Conservation (phyloP, 1,139 yeast genomes). For the Hyphopichia khmerensis region DNA sequence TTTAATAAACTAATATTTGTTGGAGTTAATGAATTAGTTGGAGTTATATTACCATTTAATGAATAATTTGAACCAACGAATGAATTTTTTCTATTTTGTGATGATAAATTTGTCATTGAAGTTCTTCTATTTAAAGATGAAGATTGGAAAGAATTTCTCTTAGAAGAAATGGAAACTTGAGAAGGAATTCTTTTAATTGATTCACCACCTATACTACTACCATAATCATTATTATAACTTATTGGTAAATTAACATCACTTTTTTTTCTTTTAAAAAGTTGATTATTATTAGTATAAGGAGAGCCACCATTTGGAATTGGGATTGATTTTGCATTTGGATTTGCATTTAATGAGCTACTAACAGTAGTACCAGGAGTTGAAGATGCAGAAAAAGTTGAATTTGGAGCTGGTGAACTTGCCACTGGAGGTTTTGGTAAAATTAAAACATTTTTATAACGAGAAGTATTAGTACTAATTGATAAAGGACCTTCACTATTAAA, state of each 20-base stretch:
- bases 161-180: constrained; percentile 10
- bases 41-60: constrained; percentile 6
- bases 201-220: constrained; percentile 2
- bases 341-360: not conserved
- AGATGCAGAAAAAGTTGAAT: constrained; percentile 8
- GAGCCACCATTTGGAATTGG: constrained; percentile 27
- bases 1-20: constrained; percentile 28
- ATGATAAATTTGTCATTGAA: constrained; percentile 15
- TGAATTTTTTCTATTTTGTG: constrained; percentile 16
- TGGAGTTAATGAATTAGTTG: constrained; percentile 24
- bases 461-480: constrained; percentile 16
- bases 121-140: constrained; percentile 18
- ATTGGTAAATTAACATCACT: constrained; percentile 28
- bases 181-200: constrained; percentile 10
- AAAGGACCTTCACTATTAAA: not conserved
- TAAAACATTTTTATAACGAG: constrained; percentile 31
- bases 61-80: constrained; percentile 8
- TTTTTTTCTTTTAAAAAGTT: constrained; percentile 44
- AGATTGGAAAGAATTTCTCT: constrained; percentile 22
- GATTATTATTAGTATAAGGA: constrained; percentile 22
- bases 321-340: constrained; percentile 15
- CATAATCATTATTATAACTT: constrained; percentile 4
- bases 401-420: constrained; percentile 4
- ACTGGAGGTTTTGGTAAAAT: constrained; percentile 42
- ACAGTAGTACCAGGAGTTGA: constrained; percentile 9